Conservation (phyloP, 306 rosid species). For the Arachis stenosperma region DNA sequence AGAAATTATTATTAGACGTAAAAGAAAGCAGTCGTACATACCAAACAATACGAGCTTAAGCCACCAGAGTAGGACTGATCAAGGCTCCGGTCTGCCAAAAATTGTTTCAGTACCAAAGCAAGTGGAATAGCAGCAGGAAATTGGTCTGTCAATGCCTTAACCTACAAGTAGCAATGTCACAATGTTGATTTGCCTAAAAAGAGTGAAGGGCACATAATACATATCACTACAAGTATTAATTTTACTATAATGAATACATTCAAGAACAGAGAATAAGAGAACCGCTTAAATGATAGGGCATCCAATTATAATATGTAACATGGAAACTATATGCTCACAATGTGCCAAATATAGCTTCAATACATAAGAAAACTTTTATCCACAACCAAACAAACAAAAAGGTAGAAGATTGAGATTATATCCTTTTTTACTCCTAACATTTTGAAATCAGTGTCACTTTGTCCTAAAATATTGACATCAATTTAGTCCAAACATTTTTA, state of each 20-base stretch:
- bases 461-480: too few species aligned
- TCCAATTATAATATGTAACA: too few species aligned
- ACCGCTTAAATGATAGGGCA: too few species aligned
- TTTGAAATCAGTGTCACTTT: too few species aligned
- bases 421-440: too few species aligned
- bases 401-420: not conserved
- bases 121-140: slow-evolving; percentile 95
- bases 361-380: not conserved
- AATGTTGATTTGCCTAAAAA: slow-evolving; percentile 35
- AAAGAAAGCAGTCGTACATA: slow-evolving; percentile 48
- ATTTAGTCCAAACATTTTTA: too few species aligned
- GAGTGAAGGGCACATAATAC: not conserved
- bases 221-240: slow-evolving; percentile 4
- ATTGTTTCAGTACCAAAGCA: slow-evolving; percentile 88
- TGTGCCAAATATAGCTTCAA: slow-evolving; percentile 6
- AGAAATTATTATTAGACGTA: slow-evolving; percentile 19
- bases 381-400: slow-evolving; percentile 16
- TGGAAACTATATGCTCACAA: too few species aligned
- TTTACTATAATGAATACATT: not conserved
- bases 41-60: slow-evolving; percentile 98
- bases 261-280: not conserved
- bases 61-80: slow-evolving; percentile 98
- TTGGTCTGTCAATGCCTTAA: slow-evolving; percentile 83
- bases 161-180: slow-evolving; percentile 52
- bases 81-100: slow-evolving; percentile 95